Conservation (phyloP, 2,329 filamentous ascomycete genomes). For the Trichophyton schoenleinii region DNA sequence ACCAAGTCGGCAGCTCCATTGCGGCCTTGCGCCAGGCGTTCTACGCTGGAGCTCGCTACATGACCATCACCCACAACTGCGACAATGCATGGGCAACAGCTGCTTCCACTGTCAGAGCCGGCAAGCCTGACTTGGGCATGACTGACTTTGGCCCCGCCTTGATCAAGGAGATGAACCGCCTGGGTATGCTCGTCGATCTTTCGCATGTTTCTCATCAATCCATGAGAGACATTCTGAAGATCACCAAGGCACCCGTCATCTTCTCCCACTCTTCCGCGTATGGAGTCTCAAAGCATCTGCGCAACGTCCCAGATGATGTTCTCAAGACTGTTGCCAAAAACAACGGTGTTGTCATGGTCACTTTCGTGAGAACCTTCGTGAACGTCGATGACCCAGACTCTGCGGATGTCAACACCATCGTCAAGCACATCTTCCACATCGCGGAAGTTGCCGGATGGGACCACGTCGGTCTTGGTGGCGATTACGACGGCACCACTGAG, state of each 20-base stretch:
- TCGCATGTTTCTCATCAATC: constrained; percentile 19
- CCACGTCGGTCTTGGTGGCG: constrained; percentile 25
- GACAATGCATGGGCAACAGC: constrained; percentile 21
- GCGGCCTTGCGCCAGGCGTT: constrained; percentile 12
- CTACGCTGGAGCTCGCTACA: constrained; percentile 17
- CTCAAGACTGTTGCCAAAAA: constrained; percentile 26
- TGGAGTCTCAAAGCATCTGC: constrained; percentile 20
- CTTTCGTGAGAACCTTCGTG: constrained; percentile 26
- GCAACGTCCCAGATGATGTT: constrained; percentile 34
- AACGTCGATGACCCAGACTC: constrained; percentile 20
- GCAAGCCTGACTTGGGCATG: constrained; percentile 16
- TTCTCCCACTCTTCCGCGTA: constrained; percentile 18
- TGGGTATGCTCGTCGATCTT: constrained; percentile 21
- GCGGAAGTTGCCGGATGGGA: constrained; percentile 21
- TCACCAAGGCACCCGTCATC: constrained; percentile 18
- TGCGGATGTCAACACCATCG: constrained; percentile 25
- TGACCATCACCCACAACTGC: constrained; percentile 20
- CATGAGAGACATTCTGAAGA: constrained; percentile 17
- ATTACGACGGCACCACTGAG: constrained; percentile 23
- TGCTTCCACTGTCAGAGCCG: constrained; percentile 14
- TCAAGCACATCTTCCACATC: constrained; percentile 29
- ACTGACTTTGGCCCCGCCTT: constrained; percentile 15
- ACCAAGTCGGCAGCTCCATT: constrained; percentile 19
- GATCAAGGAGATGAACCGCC: constrained; percentile 20
- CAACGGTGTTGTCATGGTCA: constrained; percentile 32